Conservation (phyloP, 139 green algal species). For the Chlamydomonas sp. region DNA sequence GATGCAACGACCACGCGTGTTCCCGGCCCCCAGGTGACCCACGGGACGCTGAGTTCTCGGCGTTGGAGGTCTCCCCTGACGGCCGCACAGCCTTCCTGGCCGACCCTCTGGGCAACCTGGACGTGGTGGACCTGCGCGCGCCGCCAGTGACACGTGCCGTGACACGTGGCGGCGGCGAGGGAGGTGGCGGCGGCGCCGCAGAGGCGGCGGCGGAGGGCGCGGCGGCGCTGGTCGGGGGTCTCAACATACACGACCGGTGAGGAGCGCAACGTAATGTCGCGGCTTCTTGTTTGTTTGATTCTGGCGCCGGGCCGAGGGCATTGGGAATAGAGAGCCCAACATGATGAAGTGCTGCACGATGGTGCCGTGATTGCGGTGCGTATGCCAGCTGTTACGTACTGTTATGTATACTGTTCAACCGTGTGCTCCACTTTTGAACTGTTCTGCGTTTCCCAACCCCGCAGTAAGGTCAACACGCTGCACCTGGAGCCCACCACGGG, state of each 20-base stretch:
- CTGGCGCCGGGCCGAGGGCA: background rate
- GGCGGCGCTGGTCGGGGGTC: background rate
- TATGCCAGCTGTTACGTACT: no score
- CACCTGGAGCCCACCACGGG: constrained; percentile 23
- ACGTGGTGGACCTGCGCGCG: constrained; percentile 40
- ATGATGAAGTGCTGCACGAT: no score
- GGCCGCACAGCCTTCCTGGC: constrained; percentile 44
- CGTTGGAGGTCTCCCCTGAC: constrained; percentile 57
- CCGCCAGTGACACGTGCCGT: background rate
- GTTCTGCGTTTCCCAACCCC: background rate
- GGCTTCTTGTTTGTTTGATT: no score
- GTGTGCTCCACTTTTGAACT: no score
- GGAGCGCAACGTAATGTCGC: constrained; percentile 2
- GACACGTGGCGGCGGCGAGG: background rate
- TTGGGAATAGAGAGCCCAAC: background rate
- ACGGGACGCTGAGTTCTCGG: constrained; percentile 61
- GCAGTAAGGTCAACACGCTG: constrained; percentile 76
- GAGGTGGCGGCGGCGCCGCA: background rate
- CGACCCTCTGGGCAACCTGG: constrained; percentile 47
- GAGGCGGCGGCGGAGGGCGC: background rate
- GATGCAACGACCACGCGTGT: no score
- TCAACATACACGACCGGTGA: constrained; percentile 17
- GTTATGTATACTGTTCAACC: no score
- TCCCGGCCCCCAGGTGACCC: background rate
- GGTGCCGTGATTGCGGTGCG: no score